Conservation (phyloP, 176 grass and related monocot genomes). For the Oryza australiensis region DNA sequence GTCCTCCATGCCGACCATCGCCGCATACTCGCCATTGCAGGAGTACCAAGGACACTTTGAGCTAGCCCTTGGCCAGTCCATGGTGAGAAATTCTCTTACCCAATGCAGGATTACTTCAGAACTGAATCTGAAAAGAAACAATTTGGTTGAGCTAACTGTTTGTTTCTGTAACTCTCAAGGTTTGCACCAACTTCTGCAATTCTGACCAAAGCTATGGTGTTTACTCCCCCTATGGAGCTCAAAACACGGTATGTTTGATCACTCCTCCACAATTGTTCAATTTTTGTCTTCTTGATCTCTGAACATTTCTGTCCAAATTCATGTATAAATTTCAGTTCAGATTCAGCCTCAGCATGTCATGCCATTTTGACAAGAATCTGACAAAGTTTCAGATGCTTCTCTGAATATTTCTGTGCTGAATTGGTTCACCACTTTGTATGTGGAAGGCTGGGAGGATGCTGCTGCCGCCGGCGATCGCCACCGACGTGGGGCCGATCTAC, state of each 20-base stretch:
- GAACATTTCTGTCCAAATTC: neutral
- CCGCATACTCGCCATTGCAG: conserved; percentile 10
- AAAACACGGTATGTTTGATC: conserved; percentile 36
- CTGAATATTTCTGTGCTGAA: conserved; percentile 3
- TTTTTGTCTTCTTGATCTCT: neutral
- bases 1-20: neutral
- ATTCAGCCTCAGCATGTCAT: neutral
- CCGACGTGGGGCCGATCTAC: conserved; percentile 44
- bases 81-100: conserved; percentile 25
- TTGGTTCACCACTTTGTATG: neutral
- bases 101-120: neutral
- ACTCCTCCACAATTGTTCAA: neutral
- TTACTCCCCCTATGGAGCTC: conserved; percentile 35
- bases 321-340: neutral
- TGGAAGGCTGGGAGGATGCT: conserved; percentile 48
- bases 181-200: conserved; percentile 26
- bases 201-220: conserved; percentile 40
- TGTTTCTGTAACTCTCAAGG: conserved; percentile 20
- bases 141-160: neutral
- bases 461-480: conserved; percentile 39
- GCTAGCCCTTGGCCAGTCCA: conserved; percentile 34
- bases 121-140: neutral
- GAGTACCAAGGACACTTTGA: conserved; percentile 37
- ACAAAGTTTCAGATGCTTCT: neutral
- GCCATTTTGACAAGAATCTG: neutral